These are phyloP conservation scores for Xylariaceae sp. DNA, from an alignment of 2,329 filamentous ascomycete genomes.

Conservation along the genomic window DNA sequence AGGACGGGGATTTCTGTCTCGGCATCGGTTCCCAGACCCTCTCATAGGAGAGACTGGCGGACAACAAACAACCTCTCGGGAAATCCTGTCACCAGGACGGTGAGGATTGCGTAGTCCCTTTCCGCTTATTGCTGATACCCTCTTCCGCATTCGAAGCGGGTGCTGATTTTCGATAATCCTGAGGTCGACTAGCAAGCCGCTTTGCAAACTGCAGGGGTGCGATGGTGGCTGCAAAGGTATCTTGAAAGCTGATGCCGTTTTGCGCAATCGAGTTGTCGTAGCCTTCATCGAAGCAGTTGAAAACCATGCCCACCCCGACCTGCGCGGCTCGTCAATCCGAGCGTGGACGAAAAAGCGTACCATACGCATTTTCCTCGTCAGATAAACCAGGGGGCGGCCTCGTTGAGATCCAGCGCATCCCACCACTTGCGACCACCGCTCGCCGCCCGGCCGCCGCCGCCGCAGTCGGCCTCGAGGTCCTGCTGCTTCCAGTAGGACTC, in stretches of 20 bases:
- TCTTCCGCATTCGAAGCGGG: slow-evolving; percentile 17
- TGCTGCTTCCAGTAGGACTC: slow-evolving; percentile 38
- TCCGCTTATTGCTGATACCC: slow-evolving; percentile 9
- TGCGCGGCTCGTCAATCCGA: slow-evolving; percentile 31
- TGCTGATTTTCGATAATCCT: slow-evolving; percentile 44
- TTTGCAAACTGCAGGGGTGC: slow-evolving; percentile 32
- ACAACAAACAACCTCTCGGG: slow-evolving; percentile 31
- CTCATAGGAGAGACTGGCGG: slow-evolving; percentile 31
- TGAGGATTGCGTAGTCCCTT: slow-evolving; percentile 11
- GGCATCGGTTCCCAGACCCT: slow-evolving; percentile 31
- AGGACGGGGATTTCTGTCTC: slow-evolving; percentile 34
- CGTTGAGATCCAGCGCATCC: slow-evolving; percentile 28
- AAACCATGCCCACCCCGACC: slow-evolving; percentile 31
- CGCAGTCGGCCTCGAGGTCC: slow-evolving; percentile 30
- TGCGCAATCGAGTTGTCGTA: no score
- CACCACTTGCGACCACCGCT: slow-evolving; percentile 30
- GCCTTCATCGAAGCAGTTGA: slow-evolving; percentile 32
- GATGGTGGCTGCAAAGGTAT: slow-evolving; percentile 37
- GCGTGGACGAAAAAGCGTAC: slow-evolving; percentile 20
- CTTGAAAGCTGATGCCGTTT: slow-evolving; percentile 42
- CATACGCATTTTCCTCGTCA: slow-evolving; percentile 13
- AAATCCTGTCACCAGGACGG: slow-evolving; percentile 28
- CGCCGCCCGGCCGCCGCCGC: slow-evolving; percentile 14
- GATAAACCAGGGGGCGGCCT: slow-evolving; percentile 28
- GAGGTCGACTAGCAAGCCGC: slow-evolving; percentile 41